Evolutionary conservation across 371 early-diverging fungal species (phyloP), one percentile per base, ranked within the genome.

Genomic region (Syncephalastrum racemosum): DNA sequence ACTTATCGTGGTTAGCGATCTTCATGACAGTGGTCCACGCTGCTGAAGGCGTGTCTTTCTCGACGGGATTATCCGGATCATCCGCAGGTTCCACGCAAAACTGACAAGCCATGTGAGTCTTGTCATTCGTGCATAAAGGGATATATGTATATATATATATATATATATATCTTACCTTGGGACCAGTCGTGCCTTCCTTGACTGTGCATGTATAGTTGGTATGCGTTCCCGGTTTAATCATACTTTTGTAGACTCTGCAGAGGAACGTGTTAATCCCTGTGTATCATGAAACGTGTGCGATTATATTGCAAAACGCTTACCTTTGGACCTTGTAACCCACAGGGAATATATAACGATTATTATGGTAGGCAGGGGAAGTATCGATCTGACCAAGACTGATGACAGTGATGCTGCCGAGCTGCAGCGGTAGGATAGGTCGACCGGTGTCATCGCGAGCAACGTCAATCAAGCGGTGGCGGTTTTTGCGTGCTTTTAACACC

Each of bases 321-420:
- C 80, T 66, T 66, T 70, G 71, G 7, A 81, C 72, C 44, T 66
- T 82, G 70, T 87, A 96, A 4, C 96, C 96, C 16, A 91, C 85
- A 13, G 96, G 92, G 81, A 86, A 96, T 43, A 96, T 92, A 54
- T 96, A 94, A 8, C 93, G 85, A 47, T 90, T 88, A 54, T 87
- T 91, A 58, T 96, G 94, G 66, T 88, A 96, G 1, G 83, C 72
- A 18, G 88, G 81, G 5, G 85, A 80, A 41, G 89, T 87, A 4
- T 89, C 81, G 5, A 95, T 80, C 18, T 60, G 68, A 7, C 96
- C 96, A 13, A 92, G 78, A 24, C 53, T 62, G 16, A 82, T 60
- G 19, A 93, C 63, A 12, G 86, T 88, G 8, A 90, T 71, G n/a
- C 86, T 81, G 1, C 92, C 94, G 10, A 59, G 64, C 31, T 83